Evolutionary conservation across 495 filamentous ascomycete species (phyloP).

Genomic region (Hyaloscypha finlandica): DNA sequence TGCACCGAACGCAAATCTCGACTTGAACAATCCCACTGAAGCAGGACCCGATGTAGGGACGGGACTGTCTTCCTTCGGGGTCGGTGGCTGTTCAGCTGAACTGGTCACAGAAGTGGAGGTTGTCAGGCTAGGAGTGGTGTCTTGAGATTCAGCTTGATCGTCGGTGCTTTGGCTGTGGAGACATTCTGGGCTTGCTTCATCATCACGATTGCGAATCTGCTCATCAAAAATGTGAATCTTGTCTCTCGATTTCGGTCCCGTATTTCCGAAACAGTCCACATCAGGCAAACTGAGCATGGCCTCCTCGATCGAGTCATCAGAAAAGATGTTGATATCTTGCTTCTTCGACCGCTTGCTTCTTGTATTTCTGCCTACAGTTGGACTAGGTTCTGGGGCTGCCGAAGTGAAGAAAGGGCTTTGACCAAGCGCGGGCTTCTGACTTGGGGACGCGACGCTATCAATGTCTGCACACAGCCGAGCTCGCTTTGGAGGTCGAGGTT

Average conservation of each 20-base stretch:
- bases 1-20: slow-evolving; percentile 27
- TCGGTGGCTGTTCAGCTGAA: slow-evolving; percentile 26
- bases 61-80: slow-evolving; percentile 16
- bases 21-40: slow-evolving; percentile 7
- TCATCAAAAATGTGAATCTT: slow-evolving; percentile 26
- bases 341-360: slow-evolving; percentile 50
- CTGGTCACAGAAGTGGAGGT: slow-evolving; percentile 19
- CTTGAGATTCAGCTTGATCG: slow-evolving; percentile 13
- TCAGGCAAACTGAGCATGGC: slow-evolving; percentile 37
- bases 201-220: background rate
- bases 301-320: slow-evolving; percentile 66
- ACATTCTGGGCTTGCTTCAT: background rate
- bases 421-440: slow-evolving; percentile 37
- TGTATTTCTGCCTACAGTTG: slow-evolving; percentile 49
- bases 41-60: background rate
- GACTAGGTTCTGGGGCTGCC: slow-evolving; percentile 45
- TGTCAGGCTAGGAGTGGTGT: slow-evolving; percentile 20
- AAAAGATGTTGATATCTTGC: slow-evolving; percentile 59
- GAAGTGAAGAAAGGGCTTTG: slow-evolving; percentile 62
- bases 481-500: slow-evolving; percentile 57
- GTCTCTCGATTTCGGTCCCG: background rate
- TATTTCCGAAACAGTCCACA: slow-evolving; percentile 20
- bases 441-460: slow-evolving; percentile 33
- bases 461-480: slow-evolving; percentile 56
- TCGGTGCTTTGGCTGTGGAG: background rate